These are phyloP conservation scores for Vitis hybrid DNA, from an alignment of 177 flowering plant species.

Conservation along the genomic window DNA sequence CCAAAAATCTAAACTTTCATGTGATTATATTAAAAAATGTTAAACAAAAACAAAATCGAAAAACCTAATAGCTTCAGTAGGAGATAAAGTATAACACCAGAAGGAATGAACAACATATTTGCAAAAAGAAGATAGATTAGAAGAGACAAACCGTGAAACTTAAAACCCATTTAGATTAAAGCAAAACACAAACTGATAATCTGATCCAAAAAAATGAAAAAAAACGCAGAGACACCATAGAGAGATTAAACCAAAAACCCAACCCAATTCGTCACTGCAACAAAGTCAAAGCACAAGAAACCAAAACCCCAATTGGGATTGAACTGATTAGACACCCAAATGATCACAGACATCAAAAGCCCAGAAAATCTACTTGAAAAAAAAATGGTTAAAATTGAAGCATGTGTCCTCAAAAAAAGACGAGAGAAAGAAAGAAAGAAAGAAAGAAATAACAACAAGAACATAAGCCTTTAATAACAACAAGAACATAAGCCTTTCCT, in stretches of 20 bases:
- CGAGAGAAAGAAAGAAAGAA: background rate
- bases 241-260: background rate
- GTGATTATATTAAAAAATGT: background rate
- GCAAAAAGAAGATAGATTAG: background rate
- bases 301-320: background rate
- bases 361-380: slow-evolving; percentile 11
- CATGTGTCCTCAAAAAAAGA: too few species aligned
- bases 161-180: slow-evolving; percentile 10
- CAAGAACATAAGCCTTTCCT: background rate
- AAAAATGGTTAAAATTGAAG: background rate
- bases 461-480: background rate
- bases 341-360: slow-evolving; percentile 6
- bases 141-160: background rate
- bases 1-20: background rate
- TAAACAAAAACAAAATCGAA: background rate
- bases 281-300: background rate
- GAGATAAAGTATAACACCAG: background rate
- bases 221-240: background rate
- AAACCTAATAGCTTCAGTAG: background rate
- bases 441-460: background rate
- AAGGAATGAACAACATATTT: background rate
- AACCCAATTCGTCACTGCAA: background rate
- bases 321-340: slow-evolving; percentile 4
- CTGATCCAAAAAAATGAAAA: slow-evolving; percentile 1
- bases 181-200: background rate